Conservation (phyloP, 2,329 filamentous ascomycete species). For the Cercospora berteroae region DNA sequence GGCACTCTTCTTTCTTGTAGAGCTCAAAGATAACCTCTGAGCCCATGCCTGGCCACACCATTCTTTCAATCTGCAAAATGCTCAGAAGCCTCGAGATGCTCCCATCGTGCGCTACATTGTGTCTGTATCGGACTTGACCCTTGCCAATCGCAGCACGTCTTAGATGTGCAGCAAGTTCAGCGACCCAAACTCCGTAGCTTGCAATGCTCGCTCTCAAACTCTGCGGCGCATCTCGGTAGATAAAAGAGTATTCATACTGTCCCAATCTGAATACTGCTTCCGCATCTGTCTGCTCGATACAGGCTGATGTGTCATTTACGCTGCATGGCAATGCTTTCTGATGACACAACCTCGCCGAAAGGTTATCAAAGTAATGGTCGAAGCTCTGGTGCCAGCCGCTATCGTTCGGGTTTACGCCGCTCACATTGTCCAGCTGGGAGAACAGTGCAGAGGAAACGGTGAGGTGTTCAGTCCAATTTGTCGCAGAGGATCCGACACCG, state of each 20-base stretch:
- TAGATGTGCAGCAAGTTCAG: constrained; percentile 67
- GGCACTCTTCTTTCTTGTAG: constrained; percentile 50
- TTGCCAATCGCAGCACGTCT: constrained; percentile 45
- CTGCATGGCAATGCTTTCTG: constrained; percentile 69
- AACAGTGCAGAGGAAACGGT: constrained; percentile 56
- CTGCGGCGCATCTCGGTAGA: constrained; percentile 66
- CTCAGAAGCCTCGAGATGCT: constrained; percentile 65
- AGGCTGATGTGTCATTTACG: constrained; percentile 51
- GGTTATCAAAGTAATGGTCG: constrained; percentile 83
- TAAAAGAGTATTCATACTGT: constrained; percentile 76
- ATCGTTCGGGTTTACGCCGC: constrained; percentile 59
- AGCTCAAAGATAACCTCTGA: constrained; percentile 75
- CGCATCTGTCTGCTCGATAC: constrained; percentile 62
- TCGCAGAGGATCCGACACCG: constrained; percentile 47
- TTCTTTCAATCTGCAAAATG: constrained; percentile 68
- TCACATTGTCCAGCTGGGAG: constrained; percentile 62
- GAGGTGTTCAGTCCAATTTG: constrained; percentile 64
- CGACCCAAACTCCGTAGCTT: constrained; percentile 70
- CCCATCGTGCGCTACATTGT: constrained; percentile 81
- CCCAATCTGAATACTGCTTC: constrained; percentile 72
- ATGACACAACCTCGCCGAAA: constrained; percentile 77
- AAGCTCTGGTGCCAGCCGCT: constrained; percentile 67
- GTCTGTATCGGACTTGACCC: constrained; percentile 56
- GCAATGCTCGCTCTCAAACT: constrained; percentile 62
- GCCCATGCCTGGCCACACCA: constrained; percentile 86